Conservation (phyloP, 192 early-diverging fungal genomes). For the Backusella liffmaniae region DNA sequence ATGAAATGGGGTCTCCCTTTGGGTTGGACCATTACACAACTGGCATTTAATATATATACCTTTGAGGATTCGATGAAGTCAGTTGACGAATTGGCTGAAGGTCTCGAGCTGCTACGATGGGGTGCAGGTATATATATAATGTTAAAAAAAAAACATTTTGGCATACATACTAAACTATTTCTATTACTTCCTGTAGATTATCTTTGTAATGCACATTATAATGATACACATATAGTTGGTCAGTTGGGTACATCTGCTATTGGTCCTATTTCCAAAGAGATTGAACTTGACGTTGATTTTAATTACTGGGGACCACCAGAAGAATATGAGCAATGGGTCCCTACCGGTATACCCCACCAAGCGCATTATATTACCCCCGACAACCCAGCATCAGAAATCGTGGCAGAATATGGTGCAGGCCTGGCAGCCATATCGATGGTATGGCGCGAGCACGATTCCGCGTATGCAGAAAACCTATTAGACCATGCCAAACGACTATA, state of each 20-base stretch:
- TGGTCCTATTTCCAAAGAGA: conserved; percentile 34
- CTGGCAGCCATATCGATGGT: conserved; percentile 52
- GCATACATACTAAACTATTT: too few species aligned
- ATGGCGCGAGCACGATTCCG: conserved; percentile 46
- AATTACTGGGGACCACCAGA: conserved; percentile 57
- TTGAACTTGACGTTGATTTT: conserved; percentile 47
- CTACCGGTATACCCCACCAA: conserved; percentile 32
- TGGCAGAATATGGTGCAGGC: conserved; percentile 53
- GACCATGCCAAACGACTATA: conserved; percentile 49
- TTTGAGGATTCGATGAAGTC: conserved; percentile 43
- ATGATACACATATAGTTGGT: conserved; percentile 47
- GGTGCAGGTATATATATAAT: conserved; percentile 30
- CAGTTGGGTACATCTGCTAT: conserved; percentile 37
- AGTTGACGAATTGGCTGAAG: conserved; percentile 40
- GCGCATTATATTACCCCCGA: conserved; percentile 34
- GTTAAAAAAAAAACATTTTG: too few species aligned
- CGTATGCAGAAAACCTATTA: conserved; percentile 43
- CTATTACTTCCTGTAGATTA: conserved; percentile 38
- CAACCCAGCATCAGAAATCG: conserved; percentile 35
- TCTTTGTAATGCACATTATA: conserved; percentile 55
- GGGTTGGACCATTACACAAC: conserved; percentile 43
- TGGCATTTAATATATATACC: conserved; percentile 48
- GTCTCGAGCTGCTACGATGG: conserved; percentile 36
- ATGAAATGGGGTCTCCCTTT: conserved; percentile 60
- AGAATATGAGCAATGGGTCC: conserved; percentile 45